A percentile compares a stretch with the other conserved stretches of the same genome.
These are phyloP conservation scores for Calonectria pauciramosa DNA, from an alignment of 2,329 filamentous ascomycete species.

Conservation along the genomic window DNA sequence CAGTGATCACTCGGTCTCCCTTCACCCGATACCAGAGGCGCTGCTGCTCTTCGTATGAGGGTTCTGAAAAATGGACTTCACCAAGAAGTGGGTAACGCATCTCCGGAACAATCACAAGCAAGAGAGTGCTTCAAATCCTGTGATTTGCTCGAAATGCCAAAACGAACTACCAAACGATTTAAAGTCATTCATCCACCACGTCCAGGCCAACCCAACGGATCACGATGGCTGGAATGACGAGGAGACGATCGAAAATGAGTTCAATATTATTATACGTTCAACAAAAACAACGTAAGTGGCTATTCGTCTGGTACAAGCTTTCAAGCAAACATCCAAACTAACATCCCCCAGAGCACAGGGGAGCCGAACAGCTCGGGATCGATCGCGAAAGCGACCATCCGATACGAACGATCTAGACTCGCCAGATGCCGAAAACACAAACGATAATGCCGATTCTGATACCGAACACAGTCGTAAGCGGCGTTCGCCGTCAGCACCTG, in stretches of 20 bases:
- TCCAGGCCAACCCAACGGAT: background rate
- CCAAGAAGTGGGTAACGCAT: conserved; percentile 7
- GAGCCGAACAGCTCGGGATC: background rate
- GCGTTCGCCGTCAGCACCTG: conserved; percentile 5
- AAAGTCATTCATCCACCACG: background rate
- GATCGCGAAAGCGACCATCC: background rate
- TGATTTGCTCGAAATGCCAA: background rate
- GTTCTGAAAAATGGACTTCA: background rate
- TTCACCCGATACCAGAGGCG: background rate
- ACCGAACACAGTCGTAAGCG: background rate
- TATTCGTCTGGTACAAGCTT: background rate
- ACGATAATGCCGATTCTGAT: background rate
- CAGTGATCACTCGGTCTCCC: background rate
- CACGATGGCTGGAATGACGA: background rate
- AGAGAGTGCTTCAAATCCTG: background rate
- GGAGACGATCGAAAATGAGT: background rate
- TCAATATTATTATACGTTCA: background rate
- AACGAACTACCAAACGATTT: background rate
- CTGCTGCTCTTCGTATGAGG: background rate
- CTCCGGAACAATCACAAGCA: conserved; percentile 1
- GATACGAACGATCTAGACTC: background rate
- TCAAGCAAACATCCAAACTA: background rate
- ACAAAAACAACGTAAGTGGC: conserved; percentile 1
- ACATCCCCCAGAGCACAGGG: background rate
- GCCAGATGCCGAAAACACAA: background rate